These are phyloP conservation scores for Neonectria coccinea DNA, from an alignment of 2,329 filamentous ascomycete genomes.

Conservation along the genomic window DNA sequence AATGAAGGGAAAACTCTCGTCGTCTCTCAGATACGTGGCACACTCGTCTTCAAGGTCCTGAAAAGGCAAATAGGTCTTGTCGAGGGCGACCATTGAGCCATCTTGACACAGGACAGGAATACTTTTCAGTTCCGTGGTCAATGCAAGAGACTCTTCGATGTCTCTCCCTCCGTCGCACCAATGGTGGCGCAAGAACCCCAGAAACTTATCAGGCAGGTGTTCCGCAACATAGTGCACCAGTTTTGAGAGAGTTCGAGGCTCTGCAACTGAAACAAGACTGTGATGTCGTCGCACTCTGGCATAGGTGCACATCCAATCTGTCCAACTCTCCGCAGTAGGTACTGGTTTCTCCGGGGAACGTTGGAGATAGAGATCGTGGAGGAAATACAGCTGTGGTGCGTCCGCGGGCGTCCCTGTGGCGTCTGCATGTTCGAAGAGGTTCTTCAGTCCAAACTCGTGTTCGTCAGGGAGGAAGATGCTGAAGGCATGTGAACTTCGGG, in stretches of 20 bases:
- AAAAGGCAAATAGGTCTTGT: conserved; percentile 1
- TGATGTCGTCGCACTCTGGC: neutral
- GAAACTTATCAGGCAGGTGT: neutral
- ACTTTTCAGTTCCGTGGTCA: neutral
- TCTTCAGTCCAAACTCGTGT: conserved; percentile 5
- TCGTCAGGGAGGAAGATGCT: neutral
- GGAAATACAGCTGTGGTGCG: neutral
- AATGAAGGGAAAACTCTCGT: neutral
- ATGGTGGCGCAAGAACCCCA: conserved; percentile 1
- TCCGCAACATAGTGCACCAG: conserved; percentile 1
- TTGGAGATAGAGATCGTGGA: neutral
- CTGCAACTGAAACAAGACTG: neutral
- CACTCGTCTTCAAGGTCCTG: neutral
- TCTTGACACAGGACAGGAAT: conserved; percentile 1
- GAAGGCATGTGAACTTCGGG: too few species aligned
- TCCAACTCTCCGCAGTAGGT: neutral
- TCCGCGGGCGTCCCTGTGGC: neutral
- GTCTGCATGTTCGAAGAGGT: neutral
- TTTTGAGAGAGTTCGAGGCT: neutral
- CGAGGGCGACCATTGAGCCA: neutral
- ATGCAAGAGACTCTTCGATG: neutral
- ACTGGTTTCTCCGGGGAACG: neutral
- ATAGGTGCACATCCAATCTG: conserved; percentile 3
- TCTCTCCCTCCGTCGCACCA: neutral
- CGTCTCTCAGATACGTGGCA: neutral